Evolutionary conservation across 805 yeast genomes (phyloP).

Genomic region (Naumovozyma baii): DNA sequence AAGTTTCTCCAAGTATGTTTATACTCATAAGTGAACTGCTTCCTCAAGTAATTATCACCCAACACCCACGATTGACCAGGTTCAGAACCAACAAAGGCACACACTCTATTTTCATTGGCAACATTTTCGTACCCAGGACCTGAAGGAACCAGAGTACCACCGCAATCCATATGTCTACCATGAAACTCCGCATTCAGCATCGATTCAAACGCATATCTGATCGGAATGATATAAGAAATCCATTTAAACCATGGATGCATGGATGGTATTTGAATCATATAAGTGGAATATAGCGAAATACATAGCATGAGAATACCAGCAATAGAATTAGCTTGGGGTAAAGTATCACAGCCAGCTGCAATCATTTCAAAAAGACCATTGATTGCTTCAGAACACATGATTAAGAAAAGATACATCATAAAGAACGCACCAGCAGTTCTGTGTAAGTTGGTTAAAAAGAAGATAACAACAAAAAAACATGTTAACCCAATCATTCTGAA

Average conservation of each 20-base stretch:
- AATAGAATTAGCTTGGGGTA: conserved; percentile 48
- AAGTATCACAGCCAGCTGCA: conserved; percentile 40
- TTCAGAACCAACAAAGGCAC: conserved; percentile 52
- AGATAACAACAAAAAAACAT: conserved; percentile 40
- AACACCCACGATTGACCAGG: conserved; percentile 44
- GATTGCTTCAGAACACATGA: conserved; percentile 19
- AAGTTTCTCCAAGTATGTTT: conserved; percentile 73
- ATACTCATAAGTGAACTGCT: conserved; percentile 42
- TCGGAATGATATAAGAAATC: conserved; percentile 46
- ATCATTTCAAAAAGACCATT: conserved; percentile 41
- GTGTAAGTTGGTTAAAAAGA: conserved; percentile 48
- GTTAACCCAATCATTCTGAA: conserved; percentile 42
- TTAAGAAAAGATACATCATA: conserved; percentile 36
- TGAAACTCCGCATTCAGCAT: conserved; percentile 30
- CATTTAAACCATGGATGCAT: conserved; percentile 64
- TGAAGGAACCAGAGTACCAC: conserved; percentile 38
- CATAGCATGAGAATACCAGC: conserved; percentile 44
- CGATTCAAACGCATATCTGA: conserved; percentile 49
- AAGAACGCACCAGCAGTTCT: conserved; percentile 48
- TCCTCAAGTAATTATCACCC: conserved; percentile 50
- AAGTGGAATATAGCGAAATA: conserved; percentile 49
- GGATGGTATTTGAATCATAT: conserved; percentile 45
- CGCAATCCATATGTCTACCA: conserved; percentile 23
- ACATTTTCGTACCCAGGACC: conserved; percentile 44
- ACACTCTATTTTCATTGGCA: conserved; percentile 34